These are phyloP conservation scores for Suillus tomentosus DNA, from an alignment of 768 basidiomycete species.

Conservation along the genomic window DNA sequence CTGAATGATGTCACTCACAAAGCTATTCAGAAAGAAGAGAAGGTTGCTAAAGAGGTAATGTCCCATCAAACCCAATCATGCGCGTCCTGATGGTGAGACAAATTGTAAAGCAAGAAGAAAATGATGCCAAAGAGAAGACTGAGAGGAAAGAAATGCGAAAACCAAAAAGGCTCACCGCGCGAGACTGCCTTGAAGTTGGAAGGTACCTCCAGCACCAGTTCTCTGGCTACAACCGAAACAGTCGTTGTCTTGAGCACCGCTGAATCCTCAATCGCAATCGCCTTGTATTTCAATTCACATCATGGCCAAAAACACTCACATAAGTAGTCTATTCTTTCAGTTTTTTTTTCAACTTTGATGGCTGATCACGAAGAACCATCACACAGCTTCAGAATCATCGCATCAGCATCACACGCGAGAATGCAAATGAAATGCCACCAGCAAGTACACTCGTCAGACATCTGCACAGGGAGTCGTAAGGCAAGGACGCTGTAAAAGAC, in stretches of 20 bases:
- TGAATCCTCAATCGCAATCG: constrained; percentile 36
- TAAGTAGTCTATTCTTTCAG: too few species aligned
- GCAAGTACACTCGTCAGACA: too few species aligned
- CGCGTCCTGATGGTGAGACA: constrained; percentile 1
- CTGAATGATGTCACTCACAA: constrained; percentile 15
- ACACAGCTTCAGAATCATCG: too few species aligned
- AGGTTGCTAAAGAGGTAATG: constrained; percentile 57
- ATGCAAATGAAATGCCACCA: too few species aligned
- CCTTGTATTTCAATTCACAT: too few species aligned
- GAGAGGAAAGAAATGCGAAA: constrained; percentile 60
- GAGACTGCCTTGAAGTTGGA: constrained; percentile 35
- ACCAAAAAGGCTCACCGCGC: constrained; percentile 48
- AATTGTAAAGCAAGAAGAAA: constrained; percentile 41
- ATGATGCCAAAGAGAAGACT: constrained; percentile 53
- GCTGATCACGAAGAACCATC: too few species aligned
- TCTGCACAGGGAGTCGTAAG: too few species aligned
- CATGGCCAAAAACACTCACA: too few species aligned
- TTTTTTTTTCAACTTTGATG: too few species aligned
- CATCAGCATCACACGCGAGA: too few species aligned
- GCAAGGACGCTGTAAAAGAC: too few species aligned
- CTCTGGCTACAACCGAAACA: constrained; percentile 17
- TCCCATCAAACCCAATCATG: constrained; percentile 9
- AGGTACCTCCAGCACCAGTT: constrained; percentile 17
- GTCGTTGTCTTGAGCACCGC: constrained; percentile 29
- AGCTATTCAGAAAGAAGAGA: constrained; percentile 46